Evolutionary conservation across 129 eudicot genomes (phyloP).

Genomic region (Apium graveolens): DNA sequence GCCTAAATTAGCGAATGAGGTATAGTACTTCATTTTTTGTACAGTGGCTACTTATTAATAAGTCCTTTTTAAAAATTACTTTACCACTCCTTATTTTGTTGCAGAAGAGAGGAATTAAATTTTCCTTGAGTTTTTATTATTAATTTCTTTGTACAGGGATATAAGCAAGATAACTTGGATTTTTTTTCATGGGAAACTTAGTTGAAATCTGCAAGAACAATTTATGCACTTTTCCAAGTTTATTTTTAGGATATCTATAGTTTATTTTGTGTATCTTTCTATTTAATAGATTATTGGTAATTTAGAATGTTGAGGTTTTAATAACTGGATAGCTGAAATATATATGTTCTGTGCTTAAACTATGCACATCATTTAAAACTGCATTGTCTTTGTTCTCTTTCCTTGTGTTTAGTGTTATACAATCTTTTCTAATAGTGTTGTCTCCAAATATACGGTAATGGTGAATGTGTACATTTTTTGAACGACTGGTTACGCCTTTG

Average conservation of each 20-base stretch:
- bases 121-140: neutral
- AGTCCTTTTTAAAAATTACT: neutral
- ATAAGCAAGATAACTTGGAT: neutral
- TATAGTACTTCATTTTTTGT: conserved; percentile 17
- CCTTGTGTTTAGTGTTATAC: neutral
- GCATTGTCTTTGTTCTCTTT: neutral
- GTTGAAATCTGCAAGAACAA: neutral
- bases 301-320: neutral
- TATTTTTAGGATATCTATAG: too few species aligned
- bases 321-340: neutral
- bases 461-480: conserved; percentile 54
- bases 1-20: conserved; percentile 84
- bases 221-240: neutral
- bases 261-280: neutral
- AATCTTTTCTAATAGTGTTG: neutral
- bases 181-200: too few species aligned
- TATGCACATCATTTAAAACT: neutral
- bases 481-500: conserved; percentile 79
- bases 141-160: neutral
- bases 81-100: neutral
- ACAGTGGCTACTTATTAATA: neutral
- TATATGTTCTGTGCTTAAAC: neutral
- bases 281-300: neutral
- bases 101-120: neutral
- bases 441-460: conserved; percentile 85